phyloP scores from a whole-genome alignment of 352 stramenopile species.

The Pelagophyceae sp. region DNA sequence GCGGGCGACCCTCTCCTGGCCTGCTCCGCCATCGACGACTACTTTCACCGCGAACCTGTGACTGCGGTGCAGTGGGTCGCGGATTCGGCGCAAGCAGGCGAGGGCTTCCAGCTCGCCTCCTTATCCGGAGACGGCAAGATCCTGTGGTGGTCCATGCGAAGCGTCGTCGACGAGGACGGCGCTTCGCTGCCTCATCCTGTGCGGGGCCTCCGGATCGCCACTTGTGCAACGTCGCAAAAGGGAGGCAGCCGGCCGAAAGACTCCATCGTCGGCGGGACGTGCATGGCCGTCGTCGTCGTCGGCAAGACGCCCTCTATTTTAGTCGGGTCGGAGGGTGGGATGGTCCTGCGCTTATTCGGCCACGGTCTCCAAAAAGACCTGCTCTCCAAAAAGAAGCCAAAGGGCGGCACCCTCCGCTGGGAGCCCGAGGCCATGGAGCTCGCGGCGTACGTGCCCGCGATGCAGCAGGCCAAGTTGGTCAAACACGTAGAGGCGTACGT shows the following conservation, averaged over 20 bases:
- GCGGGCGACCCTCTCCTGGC: conserved; percentile 55
- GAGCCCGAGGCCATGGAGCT: conserved; percentile 53
- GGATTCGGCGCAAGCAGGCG: neutral
- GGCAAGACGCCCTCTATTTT: neutral
- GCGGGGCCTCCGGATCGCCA: neutral
- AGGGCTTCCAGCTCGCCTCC: conserved; percentile 45
- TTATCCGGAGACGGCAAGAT: conserved; percentile 68
- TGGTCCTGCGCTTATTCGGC: conserved; percentile 54
- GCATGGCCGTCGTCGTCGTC: neutral
- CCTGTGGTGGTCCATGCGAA: conserved; percentile 39
- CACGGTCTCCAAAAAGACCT: conserved; percentile 37
- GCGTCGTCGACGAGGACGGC: neutral
- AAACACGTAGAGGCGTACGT: conserved; percentile 59
- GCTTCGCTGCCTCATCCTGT: neutral
- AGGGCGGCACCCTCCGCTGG: conserved; percentile 45
- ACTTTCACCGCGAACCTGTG: conserved; percentile 69
- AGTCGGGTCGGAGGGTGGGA: conserved; percentile 59
- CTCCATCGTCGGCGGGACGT: neutral
- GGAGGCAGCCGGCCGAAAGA: too few relatives aligned
- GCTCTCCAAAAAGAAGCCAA: neutral
- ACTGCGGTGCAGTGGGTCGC: conserved; percentile 37
- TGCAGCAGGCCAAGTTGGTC: conserved; percentile 44
- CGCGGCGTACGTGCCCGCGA: conserved; percentile 48
- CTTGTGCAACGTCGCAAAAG: too few relatives aligned
- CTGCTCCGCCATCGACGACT: conserved; percentile 64